Percentiles rank a stretch among this genome's conserved stretches.
phyloP scores from a whole-genome alignment of 148 eudicot species.

The Pouteria glomerata region DNA sequence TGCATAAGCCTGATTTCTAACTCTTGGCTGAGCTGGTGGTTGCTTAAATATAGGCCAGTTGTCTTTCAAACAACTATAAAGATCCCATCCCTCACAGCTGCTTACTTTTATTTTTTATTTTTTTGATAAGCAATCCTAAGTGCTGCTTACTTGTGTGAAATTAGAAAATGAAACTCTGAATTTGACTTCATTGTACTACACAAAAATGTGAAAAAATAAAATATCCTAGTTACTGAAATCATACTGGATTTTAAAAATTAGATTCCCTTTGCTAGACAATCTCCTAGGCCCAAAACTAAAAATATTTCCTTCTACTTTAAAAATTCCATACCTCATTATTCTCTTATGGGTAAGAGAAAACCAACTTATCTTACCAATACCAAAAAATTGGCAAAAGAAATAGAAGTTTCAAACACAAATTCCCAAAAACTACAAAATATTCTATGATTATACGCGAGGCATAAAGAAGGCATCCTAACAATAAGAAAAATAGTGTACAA shows the following conservation, averaged over 20 bases:
- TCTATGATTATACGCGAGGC: too few relatives aligned
- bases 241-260: not conserved
- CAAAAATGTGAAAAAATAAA: not conserved
- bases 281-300: not conserved
- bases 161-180: not conserved
- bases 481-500: too few relatives aligned
- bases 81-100: too few relatives aligned
- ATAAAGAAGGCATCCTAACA: not conserved
- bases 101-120: too few relatives aligned
- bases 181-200: not conserved
- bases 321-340: not conserved
- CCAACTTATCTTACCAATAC: not conserved
- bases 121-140: too few relatives aligned
- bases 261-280: not conserved
- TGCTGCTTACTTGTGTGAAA: not conserved
- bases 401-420: not conserved
- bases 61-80: too few relatives aligned
- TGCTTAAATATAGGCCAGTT: not conserved
- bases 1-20: too few relatives aligned
- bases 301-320: not conserved
- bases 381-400: not conserved
- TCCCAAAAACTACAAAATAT: not conserved
- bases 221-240: not conserved
- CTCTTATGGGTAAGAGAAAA: not conserved
- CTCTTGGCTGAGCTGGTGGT: not conserved